Evolutionary conservation across 495 filamentous ascomycete species (phyloP), one percentile per base, ranked within the genome.

Genomic region (Xylaria castorea): DNA sequence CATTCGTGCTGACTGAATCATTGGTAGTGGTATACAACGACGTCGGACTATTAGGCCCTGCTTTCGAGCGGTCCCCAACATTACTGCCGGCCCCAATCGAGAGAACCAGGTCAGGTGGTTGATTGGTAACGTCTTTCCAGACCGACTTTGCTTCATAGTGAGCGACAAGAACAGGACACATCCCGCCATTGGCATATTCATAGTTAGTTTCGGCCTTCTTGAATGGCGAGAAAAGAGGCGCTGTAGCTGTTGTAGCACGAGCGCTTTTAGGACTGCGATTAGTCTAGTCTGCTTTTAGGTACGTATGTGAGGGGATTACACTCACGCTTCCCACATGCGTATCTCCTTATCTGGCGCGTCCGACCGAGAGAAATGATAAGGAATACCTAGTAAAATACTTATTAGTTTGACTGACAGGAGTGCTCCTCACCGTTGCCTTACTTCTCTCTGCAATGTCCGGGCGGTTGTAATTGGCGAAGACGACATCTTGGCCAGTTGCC

Each of bases 401-500:
- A 34, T 61, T 61, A 61, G 25, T 48, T 27, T 5, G 14, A 36
- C 4, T 0, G 12, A 38, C 6, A 50, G 1, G 67, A 36, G 34
- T 46, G 38, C 20, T 34, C 16, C 1, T 8, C 20, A 48, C 2
- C 1, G 18, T 32, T 58, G 22, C 60, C 42, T 71, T 55, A 74
- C 74, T 68, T 32, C 70, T 71, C 46, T 55, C 70, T 20, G 60
- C 27, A 38, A 55, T 46, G 46, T 75, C 76, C 0, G 74, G 71
- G n/a, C 82, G 82, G 70, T 85, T 89, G 70, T 90, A 89, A 61
- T 88, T 90, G 1, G 85, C 79, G 11, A 90, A 77, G 11, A 88
- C 75, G 36, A 85, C 77, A 22, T 83, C 72, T 57, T 80, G 63
- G 27, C 78, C 74, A 46, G 81, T 81, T n/a, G 80, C 75, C 9